phyloP scores from a whole-genome alignment of 2,329 filamentous ascomycete genomes.

The Xylariaceae sp. region DNA sequence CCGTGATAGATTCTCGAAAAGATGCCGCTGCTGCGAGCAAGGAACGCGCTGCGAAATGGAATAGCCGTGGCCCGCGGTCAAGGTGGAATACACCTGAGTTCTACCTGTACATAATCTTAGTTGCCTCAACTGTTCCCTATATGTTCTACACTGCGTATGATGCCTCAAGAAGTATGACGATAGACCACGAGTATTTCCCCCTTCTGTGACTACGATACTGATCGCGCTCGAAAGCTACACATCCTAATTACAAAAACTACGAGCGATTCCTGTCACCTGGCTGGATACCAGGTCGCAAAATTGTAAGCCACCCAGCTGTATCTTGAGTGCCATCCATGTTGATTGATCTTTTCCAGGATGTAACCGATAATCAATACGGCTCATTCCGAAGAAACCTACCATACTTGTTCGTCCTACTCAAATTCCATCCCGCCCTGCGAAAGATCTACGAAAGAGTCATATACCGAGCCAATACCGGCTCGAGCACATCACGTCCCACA shows the following conservation, averaged over 20 bases:
- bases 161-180: constrained; percentile 69
- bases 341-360: constrained; percentile 54
- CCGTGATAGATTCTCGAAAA: constrained; percentile 48
- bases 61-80: constrained; percentile 51
- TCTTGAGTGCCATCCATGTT: neutral
- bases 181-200: neutral
- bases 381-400: constrained; percentile 84
- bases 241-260: constrained; percentile 77
- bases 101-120: constrained; percentile 70
- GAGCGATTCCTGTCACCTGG: constrained; percentile 68
- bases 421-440: constrained; percentile 76
- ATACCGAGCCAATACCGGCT: constrained; percentile 34
- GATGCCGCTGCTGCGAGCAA: constrained; percentile 39
- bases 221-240: constrained; percentile 54
- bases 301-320: constrained; percentile 50
- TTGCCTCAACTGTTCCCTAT: constrained; percentile 64
- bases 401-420: constrained; percentile 68
- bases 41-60: constrained; percentile 40
- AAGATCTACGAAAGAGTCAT: constrained; percentile 61
- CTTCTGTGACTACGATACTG: constrained; percentile 2
- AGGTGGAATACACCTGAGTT: constrained; percentile 89
- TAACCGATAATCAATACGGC: constrained; percentile 83
- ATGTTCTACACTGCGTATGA: constrained; percentile 92
- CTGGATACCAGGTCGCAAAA: constrained; percentile 89
- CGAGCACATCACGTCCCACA: constrained; percentile 27